Evolutionary conservation across 139 green algal genomes (phyloP), one percentile per base, ranked within the genome.

Genomic region (Tetradesmus obliquus): DNA sequence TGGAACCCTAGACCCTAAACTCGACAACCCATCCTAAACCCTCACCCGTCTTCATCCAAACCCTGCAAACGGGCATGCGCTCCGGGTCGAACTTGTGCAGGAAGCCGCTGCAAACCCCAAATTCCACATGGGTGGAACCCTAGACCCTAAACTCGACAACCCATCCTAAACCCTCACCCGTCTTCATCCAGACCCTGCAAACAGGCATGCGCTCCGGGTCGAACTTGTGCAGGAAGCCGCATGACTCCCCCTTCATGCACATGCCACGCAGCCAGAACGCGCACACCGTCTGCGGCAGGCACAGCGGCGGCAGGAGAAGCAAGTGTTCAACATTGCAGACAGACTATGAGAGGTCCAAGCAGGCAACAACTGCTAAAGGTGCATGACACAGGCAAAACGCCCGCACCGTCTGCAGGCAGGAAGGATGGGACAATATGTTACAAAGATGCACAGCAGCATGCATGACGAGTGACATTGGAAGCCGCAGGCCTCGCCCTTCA

Each of bases 231-330:
- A 99, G 93, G 93, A 99, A 99, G 55, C 98, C 98, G 92, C 98
- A 99, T 5, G 90, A 92, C 81, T 99, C 97, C 7, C 98, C 98
- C 92, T 99, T 99, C 98, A 99, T 99, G 95, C 98, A 99, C 69
- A 99, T 95, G 17, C 97, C 97, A 12, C 96, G 94, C 15, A 99
- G 93, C 98, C 98, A 99, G 95, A 99, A 99, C 4, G 97, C 98
- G 95, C 98, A 99, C 24, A 99, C 98, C 3, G 98, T 99, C 96
- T 99, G 96, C 89, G 66, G 20, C 5, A 32, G 51, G 8, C 9
- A 55, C 17, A 22, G 62, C 58, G 62, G 86, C 9, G 20, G 62
- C n/a, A n/a, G 62, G 86, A 81, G 72, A 17, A 81, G 72, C 72
- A 81, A 15, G 19, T 76, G 66, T 19, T 76, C 15, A 15, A 76